Base-by-base conservation (phyloP, 371 early-diverging fungal genomes). In the Actinomortierella wolfii region DNA sequence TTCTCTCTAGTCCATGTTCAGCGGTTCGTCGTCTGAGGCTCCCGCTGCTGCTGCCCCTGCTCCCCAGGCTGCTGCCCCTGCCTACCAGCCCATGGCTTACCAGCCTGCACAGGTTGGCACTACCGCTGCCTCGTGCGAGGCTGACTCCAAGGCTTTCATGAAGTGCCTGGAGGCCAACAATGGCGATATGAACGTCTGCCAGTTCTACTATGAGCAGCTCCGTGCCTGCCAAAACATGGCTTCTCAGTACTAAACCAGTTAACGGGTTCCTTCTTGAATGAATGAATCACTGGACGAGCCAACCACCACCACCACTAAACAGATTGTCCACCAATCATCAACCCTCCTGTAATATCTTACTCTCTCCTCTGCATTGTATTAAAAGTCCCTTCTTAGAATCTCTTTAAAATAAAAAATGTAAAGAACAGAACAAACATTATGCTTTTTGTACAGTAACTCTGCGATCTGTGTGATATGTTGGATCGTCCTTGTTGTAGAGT, bases 191-290 rank as follows among this genome's bases (percentile, higher is more conserved):
- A 70, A 67, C 45, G 86, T 87, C 18, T 96, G 94, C 84, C 89
- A 91, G 78, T 92, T 89, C 85, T 93, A 93, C 78, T 80, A 93
- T 39, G 94, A 95, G 75, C 86, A 88, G 80, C 86, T 94, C 76
- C 93, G 93, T 86, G 84, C 89, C 52, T 95, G 94, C 83, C 91
- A 91, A 80, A 79, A 86, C 57, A 85, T 86, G 83, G 76, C 85
- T 59, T 70, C 82, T 57, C 79, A 81, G 54, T 71, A 71, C 51
- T 71, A 71, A 59, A 40, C 17, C 29, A 29, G 34, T 15, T n/a
- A 7, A 28, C 9, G 18, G 24, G 25, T 40, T 48, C 34, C 48
- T 42, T 41, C 29, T 45, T 24, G 34, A 34, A 34, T n/a, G n/a
- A n/a, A n/a, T n/a, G n/a, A n/a, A n/a, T n/a, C n/a, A n/a, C n/a